These are phyloP conservation scores for Septoria linicola DNA, from an alignment of 2,329 filamentous ascomycete genomes.

Conservation along the genomic window DNA sequence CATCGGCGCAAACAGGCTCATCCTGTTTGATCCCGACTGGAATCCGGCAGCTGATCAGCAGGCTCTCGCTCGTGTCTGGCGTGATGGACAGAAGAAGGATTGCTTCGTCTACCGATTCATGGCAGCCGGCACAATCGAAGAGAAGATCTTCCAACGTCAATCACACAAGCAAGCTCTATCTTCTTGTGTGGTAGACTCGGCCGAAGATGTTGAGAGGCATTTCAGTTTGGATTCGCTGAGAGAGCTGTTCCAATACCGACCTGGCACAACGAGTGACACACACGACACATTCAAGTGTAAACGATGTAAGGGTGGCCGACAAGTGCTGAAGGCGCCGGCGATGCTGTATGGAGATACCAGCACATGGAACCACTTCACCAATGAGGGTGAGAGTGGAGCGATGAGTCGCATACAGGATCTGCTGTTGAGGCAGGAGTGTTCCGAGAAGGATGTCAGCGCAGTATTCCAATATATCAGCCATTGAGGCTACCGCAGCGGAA, in stretches of 20 bases:
- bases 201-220: slow-evolving; percentile 94
- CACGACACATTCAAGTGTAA: slow-evolving; percentile 99
- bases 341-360: slow-evolving; percentile 98
- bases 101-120: slow-evolving; percentile 99
- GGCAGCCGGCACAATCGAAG: slow-evolving; percentile 93
- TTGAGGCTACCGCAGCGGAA: slow-evolving; percentile 37
- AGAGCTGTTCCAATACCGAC: slow-evolving; percentile 90
- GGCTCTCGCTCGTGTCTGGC: slow-evolving; percentile 94
- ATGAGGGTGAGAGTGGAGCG: slow-evolving; percentile 61
- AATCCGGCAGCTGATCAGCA: slow-evolving; percentile 98
- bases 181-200: slow-evolving; percentile 92
- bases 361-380: slow-evolving; percentile 98
- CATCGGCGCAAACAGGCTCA: slow-evolving; percentile 88
- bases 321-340: slow-evolving; percentile 85
- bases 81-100: slow-evolving; percentile 98
- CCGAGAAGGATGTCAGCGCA: slow-evolving; percentile 77
- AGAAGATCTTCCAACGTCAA: slow-evolving; percentile 98
- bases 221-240: slow-evolving; percentile 88
- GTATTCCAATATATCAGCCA: slow-evolving; percentile 99
- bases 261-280: slow-evolving; percentile 83
- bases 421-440: slow-evolving; percentile 79
- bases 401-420: slow-evolving; percentile 86
- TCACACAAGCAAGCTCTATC: slow-evolving; percentile 97
- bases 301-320: slow-evolving; percentile 76
- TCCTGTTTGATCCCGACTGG: slow-evolving; percentile 93